These are phyloP conservation scores for Suillus tomentosus DNA, from an alignment of 768 basidiomycete species.

Conservation along the genomic window DNA sequence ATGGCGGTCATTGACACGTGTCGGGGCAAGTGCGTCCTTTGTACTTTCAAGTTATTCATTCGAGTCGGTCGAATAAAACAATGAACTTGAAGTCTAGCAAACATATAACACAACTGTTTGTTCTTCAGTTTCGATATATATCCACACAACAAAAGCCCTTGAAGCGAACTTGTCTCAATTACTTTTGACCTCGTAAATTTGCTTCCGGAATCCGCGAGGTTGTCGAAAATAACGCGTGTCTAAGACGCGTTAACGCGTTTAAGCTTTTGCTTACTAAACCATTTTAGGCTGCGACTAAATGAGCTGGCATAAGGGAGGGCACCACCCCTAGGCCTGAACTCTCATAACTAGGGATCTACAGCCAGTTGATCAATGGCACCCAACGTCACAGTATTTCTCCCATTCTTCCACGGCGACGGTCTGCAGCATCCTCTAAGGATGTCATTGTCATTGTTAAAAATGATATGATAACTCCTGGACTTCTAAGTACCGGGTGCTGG, in stretches of 20 bases:
- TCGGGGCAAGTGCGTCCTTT: neutral
- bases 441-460: neutral
- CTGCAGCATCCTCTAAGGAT: neutral
- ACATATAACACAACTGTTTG: neutral
- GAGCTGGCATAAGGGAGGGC: neutral
- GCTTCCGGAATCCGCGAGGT: neutral
- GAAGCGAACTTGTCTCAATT: neutral
- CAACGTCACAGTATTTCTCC: neutral
- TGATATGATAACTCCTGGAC: neutral
- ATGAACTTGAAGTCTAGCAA: neutral
- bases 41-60: neutral
- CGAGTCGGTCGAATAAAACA: neutral
- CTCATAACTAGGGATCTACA: no score
- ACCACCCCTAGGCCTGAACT: no score
- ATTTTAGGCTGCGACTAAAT: neutral
- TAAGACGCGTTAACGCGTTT: neutral
- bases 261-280: no score
- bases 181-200: neutral
- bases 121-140: neutral
- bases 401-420: neutral
- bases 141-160: neutral
- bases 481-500: neutral
- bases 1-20: neutral
- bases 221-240: neutral
- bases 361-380: no score